Percentiles rank a stretch among this genome's conserved stretches.
Conservation (phyloP, 2,329 filamentous ascomycete species). For the Thielaviopsis musarum region DNA sequence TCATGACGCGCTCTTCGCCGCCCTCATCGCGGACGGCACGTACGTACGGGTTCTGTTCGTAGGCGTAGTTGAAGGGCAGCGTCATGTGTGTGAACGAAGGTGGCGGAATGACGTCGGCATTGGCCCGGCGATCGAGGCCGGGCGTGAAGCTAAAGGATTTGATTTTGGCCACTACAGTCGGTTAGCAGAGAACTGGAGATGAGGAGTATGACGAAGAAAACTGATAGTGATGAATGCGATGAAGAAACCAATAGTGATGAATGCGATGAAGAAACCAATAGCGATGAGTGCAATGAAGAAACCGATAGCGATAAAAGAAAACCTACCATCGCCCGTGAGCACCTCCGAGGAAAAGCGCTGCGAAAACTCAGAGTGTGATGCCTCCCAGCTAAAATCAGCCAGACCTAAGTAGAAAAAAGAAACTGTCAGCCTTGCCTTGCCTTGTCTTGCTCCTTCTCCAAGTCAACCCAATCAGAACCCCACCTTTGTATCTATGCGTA, state of each 20-base stretch:
- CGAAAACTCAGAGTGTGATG: constrained; percentile 51
- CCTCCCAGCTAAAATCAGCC: constrained; percentile 74
- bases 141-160: constrained; percentile 50
- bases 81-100: constrained; percentile 60
- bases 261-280: too few relatives aligned
- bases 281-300: too few relatives aligned
- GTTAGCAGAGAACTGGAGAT: background rate
- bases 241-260: too few relatives aligned
- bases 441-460: background rate
- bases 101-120: constrained; percentile 60
- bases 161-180: constrained; percentile 28
- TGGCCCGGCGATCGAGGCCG: constrained; percentile 37
- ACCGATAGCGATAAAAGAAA: too few relatives aligned
- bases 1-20: constrained; percentile 36
- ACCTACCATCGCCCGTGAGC: constrained; percentile 50
- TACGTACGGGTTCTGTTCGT: constrained; percentile 72
- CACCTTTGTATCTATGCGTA: constrained; percentile 72
- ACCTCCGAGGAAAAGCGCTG: constrained; percentile 54
- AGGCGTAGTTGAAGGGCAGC: constrained; percentile 62
- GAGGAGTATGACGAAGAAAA: too few relatives aligned
- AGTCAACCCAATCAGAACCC: constrained; percentile 7
- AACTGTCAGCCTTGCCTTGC: background rate
- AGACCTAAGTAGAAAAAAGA: constrained; percentile 29
- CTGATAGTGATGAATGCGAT: constrained; percentile 8
- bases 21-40: constrained; percentile 40